These are phyloP conservation scores for Raphanus sativus DNA, from an alignment of 345 rosid genomes.

Conservation along the genomic window DNA sequence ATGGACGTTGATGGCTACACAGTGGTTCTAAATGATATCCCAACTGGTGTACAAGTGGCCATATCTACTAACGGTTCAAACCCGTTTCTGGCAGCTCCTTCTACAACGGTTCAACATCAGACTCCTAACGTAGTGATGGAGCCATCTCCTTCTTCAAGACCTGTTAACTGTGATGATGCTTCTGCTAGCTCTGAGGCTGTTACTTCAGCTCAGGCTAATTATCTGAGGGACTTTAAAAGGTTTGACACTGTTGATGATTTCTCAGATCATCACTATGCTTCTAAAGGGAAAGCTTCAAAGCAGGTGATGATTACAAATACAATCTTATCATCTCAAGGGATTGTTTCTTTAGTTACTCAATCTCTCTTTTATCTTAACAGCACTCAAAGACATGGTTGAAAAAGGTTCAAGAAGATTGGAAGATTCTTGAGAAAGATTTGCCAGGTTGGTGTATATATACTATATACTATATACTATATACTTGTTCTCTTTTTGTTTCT, in stretches of 20 bases:
- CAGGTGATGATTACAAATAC: constrained; percentile 47
- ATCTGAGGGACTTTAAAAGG: constrained; percentile 43
- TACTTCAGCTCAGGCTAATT: constrained; percentile 36
- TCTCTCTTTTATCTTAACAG: constrained; percentile 37
- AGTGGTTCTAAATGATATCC: constrained; percentile 51
- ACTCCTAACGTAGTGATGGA: too few species aligned
- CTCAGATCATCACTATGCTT: constrained; percentile 64
- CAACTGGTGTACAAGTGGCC: constrained; percentile 63
- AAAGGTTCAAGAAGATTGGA: too few species aligned
- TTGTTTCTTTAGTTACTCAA: too few species aligned
- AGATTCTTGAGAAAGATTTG: background rate
- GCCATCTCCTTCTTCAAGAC: too few species aligned
- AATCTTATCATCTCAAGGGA: too few species aligned
- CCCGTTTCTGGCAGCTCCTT: too few species aligned
- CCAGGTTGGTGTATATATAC: constrained; percentile 53
- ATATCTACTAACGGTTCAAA: background rate
- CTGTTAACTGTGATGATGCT: too few species aligned
- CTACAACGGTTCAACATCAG: too few species aligned
- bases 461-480: too few species aligned
- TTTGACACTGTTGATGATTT: constrained; percentile 48
- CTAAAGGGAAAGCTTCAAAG: constrained; percentile 37
- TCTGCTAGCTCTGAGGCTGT: constrained; percentile 1
- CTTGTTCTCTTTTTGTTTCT: background rate
- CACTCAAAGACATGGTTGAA: constrained; percentile 47
- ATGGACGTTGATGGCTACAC: constrained; percentile 48